Base-by-base conservation (phyloP, 2,329 filamentous ascomycete genomes). In the Apiospora aurea region DNA sequence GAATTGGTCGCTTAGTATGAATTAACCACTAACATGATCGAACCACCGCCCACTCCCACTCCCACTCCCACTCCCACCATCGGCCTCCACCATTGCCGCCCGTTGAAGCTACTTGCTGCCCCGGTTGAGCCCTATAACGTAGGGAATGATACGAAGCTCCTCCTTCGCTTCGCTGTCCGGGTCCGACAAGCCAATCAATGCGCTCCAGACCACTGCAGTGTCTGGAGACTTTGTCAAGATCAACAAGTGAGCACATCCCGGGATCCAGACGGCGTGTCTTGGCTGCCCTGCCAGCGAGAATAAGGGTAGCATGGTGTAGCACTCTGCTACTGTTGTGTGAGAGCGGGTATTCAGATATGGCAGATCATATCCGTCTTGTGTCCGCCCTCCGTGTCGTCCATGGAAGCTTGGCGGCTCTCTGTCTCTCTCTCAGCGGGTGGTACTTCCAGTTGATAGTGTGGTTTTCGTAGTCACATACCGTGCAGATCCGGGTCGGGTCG, bases 371-470 rank as follows among this genome's bases (percentile, higher is more conserved):
- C 53, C 46, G 46, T 49, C 46, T 49, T 49, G 46, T 49, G 46
- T 49, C 46, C 46, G 46, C 3, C 46, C 21, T 21, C 18, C 46
- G 16, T 46, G 53, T 11, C 53, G 4, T 38, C 14, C 49, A 61
- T 5, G 29, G 21, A 38, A n/a, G 29, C 53, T 61, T 61, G 53
- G 53, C 53, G 16, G 16, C 7, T 38, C 34, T 38, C 34, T 38
- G 5, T 38, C 16, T 34, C 29, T 21, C 21, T 49, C 46, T 10
- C 29, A 21, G 18, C 16, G 26, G 51, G 51, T n/a, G 21, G 46
- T 61, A 61, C 53, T 38, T 61, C 2, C 29, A 21, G 29, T 61
- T 61, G 53, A 38, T 61, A 61, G 53, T 61, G 53, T 61, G 53
- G 53, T 38, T 61, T 38, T n/a, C 18, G 6, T 21, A 18, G 57